phyloP scores from a whole-genome alignment of 2,329 filamentous ascomycete species.

The Phyllosticta paracitricarpa region DNA sequence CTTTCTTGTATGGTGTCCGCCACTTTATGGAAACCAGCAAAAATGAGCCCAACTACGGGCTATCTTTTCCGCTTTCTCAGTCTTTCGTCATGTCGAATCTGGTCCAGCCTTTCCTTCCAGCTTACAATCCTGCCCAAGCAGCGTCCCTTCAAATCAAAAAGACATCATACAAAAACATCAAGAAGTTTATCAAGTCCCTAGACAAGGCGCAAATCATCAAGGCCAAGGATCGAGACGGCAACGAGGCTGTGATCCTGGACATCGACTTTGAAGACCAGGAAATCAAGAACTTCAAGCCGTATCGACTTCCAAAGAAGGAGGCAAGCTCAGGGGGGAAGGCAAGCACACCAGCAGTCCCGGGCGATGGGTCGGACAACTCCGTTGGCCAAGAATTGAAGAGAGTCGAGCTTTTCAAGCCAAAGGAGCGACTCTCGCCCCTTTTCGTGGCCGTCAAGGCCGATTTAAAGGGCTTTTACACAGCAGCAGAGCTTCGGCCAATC shows the following conservation, averaged over 20 bases:
- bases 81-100: conserved; percentile 54
- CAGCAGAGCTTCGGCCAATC: conserved; percentile 47
- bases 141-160: conserved; percentile 58
- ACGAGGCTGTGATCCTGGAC: conserved; percentile 54
- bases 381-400: conserved; percentile 41
- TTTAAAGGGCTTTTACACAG: conserved; percentile 47
- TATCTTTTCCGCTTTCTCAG: conserved; percentile 53
- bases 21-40: conserved; percentile 49
- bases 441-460: conserved; percentile 43
- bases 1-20: conserved; percentile 53
- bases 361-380: conserved; percentile 26
- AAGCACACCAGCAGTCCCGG: not conserved
- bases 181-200: conserved; percentile 58
- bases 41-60: conserved; percentile 40
- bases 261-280: conserved; percentile 52
- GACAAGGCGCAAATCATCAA: conserved; percentile 56
- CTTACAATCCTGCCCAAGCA: conserved; percentile 44
- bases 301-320: conserved; percentile 51
- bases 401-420: conserved; percentile 46
- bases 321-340: conserved; percentile 21
- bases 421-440: conserved; percentile 46
- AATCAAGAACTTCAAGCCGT: conserved; percentile 49
- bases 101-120: conserved; percentile 56
- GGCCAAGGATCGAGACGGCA: conserved; percentile 53
- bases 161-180: conserved; percentile 59